Evolutionary conservation across 2,329 filamentous ascomycete genomes (phyloP).

Genomic region (Calonectria henricotiae): DNA sequence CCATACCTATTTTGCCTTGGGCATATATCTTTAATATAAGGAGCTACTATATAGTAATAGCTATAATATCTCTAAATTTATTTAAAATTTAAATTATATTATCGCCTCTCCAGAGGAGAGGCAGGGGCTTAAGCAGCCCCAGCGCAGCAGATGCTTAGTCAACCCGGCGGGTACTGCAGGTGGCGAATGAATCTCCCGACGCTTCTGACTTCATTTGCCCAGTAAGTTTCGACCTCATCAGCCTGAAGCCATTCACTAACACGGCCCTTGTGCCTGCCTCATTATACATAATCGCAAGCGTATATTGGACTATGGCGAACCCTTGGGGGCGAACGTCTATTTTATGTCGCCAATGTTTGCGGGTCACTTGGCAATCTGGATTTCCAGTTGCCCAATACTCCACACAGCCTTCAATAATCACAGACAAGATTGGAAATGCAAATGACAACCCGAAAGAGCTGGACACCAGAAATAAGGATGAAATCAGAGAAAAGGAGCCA

Average conservation of each 20-base stretch:
- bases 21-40: background rate
- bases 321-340: conserved; percentile 31
- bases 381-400: conserved; percentile 40
- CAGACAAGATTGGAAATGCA: conserved; percentile 6
- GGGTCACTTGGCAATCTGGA: conserved; percentile 30
- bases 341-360: conserved; percentile 46
- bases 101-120: too few species aligned
- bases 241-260: conserved; percentile 4
- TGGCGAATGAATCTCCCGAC: too few species aligned
- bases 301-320: conserved; percentile 23
- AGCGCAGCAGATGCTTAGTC: too few species aligned
- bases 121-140: too few species aligned
- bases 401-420: conserved; percentile 36
- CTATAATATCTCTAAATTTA: too few species aligned
- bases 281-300: conserved; percentile 8
- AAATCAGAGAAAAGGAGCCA: conserved; percentile 41
- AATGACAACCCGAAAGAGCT: conserved; percentile 25
- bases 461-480: conserved; percentile 21
- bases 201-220: background rate
- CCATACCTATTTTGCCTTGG: background rate
- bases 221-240: background rate
- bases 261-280: background rate
- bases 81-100: too few species aligned
- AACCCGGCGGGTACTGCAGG: too few species aligned
- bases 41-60: too few species aligned